A percentile compares a stretch with the other conserved stretches of the same genome.
These are phyloP conservation scores for Cytidiella melzeri DNA, from an alignment of 768 basidiomycete species.

Conservation along the genomic window DNA sequence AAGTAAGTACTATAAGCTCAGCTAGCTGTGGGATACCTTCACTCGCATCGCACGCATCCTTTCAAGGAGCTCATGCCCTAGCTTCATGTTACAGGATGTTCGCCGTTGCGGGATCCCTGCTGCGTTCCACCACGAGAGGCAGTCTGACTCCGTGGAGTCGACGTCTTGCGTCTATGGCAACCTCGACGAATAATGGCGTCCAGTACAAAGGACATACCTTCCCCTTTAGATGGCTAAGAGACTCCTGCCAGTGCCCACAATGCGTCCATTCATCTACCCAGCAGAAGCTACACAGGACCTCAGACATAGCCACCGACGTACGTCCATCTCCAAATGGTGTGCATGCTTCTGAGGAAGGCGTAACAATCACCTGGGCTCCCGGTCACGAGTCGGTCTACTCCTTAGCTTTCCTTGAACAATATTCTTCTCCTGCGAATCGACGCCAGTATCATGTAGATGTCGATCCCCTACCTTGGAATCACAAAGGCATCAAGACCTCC, in stretches of 20 bases:
- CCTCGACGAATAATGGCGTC: too few species aligned
- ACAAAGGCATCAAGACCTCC: slow-evolving; percentile 27
- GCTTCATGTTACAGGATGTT: too few species aligned
- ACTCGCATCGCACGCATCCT: too few species aligned
- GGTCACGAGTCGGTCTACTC: slow-evolving; percentile 55
- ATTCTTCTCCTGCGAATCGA: slow-evolving; percentile 34
- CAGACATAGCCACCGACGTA: slow-evolving; percentile 53
- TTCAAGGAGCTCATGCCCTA: too few species aligned
- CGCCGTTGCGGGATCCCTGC: too few species aligned
- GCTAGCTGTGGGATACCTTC: too few species aligned
- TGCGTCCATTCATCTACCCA: slow-evolving; percentile 74
- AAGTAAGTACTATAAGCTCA: too few species aligned
- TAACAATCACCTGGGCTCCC: slow-evolving; percentile 51
- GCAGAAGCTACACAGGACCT: slow-evolving; percentile 72
- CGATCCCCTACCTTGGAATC: slow-evolving; percentile 39
- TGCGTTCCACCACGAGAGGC: too few species aligned
- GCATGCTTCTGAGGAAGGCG: slow-evolving; percentile 34
- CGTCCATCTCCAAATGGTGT: slow-evolving; percentile 38
- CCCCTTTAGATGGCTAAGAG: slow-evolving; percentile 76
- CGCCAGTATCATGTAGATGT: slow-evolving; percentile 41
- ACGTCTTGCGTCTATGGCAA: too few species aligned
- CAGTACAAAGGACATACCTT: slow-evolving; percentile 15
- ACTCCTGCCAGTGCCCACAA: slow-evolving; percentile 67
- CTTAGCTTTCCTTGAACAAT: slow-evolving; percentile 40
- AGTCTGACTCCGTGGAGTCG: too few species aligned